Base-by-base conservation (phyloP, 2,329 filamentous ascomycete species). In the Fusarium sp. region DNA sequence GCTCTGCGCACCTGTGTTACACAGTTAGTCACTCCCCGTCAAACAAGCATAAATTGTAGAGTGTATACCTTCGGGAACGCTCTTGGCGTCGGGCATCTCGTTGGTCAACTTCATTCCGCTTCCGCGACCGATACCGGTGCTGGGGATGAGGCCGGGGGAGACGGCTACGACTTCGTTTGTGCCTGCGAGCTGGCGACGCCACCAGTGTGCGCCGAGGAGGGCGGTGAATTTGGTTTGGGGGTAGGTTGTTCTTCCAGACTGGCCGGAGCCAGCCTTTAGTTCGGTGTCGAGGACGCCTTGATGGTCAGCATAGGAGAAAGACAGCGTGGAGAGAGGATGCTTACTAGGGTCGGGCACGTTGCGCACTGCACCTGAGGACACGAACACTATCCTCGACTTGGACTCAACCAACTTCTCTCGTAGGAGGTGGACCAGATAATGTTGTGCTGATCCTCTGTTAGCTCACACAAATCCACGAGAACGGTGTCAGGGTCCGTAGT, bases 201-300 rank as follows among this genome's bases (percentile, higher is more conserved):
- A 87, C 84, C 84, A 87, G 51, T 87, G 84, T 1, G 85, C 83
- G 6, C 79, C 79, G 1, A 87, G 80, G 0, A 87, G 79, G 65
- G 84, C 83, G 1, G 81, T 77, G 61, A 87, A 86, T 68, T 87
- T 87, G 64, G 81, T 81, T 40, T 79, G 76, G 8, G 68, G 20
- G 65, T 87, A 87, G 8, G 81, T 75, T 0, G 53, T 64, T 2
- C 50, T 42, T 0, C 53, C 67, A 0, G 74, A 69, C 0, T 74
- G 74, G 4, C 79, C 81, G 0, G 83, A 81, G 1, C 75, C 77
- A 1, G 77, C 80, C 20, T 79, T 79, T 11, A 85, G 73, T 29
- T 83, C 77, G 0, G 76, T 65, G 1, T 82, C 80, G 2, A 83
- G 72, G 0, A 72, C 71, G n/a, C 68, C 81, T 83, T 44, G 6